These are phyloP conservation scores for Zhuliangozyma parablackwelliae DNA, from an alignment of 1,139 yeast species.

Conservation along the genomic window DNA sequence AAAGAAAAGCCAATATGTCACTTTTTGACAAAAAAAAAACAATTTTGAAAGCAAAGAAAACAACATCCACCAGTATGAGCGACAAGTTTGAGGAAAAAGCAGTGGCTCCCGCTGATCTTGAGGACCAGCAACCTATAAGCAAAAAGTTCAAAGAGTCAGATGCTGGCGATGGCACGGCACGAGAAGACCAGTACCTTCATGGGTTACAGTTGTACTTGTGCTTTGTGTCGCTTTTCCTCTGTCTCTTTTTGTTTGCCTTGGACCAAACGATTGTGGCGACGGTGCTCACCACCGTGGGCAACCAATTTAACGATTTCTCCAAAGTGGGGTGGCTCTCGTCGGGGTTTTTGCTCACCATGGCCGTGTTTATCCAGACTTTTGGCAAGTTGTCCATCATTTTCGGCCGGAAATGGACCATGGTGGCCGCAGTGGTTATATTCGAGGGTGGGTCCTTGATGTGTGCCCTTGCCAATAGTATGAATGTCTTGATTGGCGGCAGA, in stretches of 20 bases:
- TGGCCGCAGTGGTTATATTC: slow-evolving; percentile 29
- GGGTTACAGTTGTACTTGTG: slow-evolving; percentile 27
- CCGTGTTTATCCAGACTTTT: slow-evolving; percentile 35
- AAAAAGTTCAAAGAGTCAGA: slow-evolving; percentile 25
- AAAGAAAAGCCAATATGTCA: too few species aligned
- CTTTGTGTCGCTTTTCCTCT: slow-evolving; percentile 22
- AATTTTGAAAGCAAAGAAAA: too few species aligned
- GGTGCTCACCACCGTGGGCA: slow-evolving; percentile 34
- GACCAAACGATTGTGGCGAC: slow-evolving; percentile 43
- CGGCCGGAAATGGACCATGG: slow-evolving; percentile 40
- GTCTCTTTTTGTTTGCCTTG: slow-evolving; percentile 34
- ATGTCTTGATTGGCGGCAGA: slow-evolving; percentile 35
- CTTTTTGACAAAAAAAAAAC: too few species aligned
- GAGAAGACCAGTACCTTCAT: slow-evolving; percentile 34
- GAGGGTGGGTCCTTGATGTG: slow-evolving; percentile 38
- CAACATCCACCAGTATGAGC: too few species aligned
- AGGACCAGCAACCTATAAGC: too few species aligned
- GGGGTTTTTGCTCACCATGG: slow-evolving; percentile 48
- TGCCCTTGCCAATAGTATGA: slow-evolving; percentile 32
- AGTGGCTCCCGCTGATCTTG: too few species aligned
- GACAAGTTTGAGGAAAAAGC: too few species aligned
- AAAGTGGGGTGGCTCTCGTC: slow-evolving; percentile 59
- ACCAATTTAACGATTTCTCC: slow-evolving; percentile 42
- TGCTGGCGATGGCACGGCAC: slow-evolving; percentile 41
- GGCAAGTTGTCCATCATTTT: slow-evolving; percentile 43